Percentiles rank a stretch among this genome's conserved stretches.
Evolutionary conservation across 805 yeast species (phyloP).

Genomic region (Hanseniaspora occidentalis): DNA sequence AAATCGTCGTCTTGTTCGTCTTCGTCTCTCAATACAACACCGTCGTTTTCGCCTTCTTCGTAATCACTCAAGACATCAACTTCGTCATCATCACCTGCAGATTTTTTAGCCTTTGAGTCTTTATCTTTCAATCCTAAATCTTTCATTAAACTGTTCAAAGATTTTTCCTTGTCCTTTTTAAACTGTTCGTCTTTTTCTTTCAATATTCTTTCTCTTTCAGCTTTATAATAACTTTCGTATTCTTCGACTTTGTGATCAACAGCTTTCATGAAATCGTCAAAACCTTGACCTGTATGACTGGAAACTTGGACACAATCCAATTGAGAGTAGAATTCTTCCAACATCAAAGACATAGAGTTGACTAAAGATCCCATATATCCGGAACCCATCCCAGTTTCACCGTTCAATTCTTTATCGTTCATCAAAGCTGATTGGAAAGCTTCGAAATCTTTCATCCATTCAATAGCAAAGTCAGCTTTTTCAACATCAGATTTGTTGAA

Average conservation of each 20-base stretch:
- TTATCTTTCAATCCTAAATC: constrained; percentile 61
- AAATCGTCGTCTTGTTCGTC: constrained; percentile 34
- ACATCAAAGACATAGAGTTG: constrained; percentile 89
- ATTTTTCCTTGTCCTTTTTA: constrained; percentile 55
- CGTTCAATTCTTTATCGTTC: constrained; percentile 53
- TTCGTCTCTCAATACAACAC: constrained; percentile 27
- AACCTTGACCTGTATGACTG: constrained; percentile 86
- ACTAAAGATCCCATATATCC: constrained; percentile 93
- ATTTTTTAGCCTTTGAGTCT: constrained; percentile 20
- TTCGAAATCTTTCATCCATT: constrained; percentile 97
- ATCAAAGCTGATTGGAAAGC: constrained; percentile 70
- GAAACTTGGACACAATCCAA: constrained; percentile 89
- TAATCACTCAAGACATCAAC: constrained; percentile 38
- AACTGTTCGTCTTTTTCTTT: constrained; percentile 69
- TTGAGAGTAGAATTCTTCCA: constrained; percentile 91
- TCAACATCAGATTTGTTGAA: constrained; percentile 90
- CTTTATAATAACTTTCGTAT: constrained; percentile 68
- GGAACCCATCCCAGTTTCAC: constrained; percentile 38
- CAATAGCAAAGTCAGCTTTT: constrained; percentile 76
- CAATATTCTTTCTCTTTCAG: constrained; percentile 73
- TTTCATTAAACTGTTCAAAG: constrained; percentile 62
- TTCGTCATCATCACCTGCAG: constrained; percentile 38
- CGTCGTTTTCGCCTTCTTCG: constrained; percentile 33
- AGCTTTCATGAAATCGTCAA: constrained; percentile 77
- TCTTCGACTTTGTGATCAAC: constrained; percentile 83